Base-by-base conservation (phyloP, 2,329 filamentous ascomycete species). In the Hypoxylon sp. region DNA sequence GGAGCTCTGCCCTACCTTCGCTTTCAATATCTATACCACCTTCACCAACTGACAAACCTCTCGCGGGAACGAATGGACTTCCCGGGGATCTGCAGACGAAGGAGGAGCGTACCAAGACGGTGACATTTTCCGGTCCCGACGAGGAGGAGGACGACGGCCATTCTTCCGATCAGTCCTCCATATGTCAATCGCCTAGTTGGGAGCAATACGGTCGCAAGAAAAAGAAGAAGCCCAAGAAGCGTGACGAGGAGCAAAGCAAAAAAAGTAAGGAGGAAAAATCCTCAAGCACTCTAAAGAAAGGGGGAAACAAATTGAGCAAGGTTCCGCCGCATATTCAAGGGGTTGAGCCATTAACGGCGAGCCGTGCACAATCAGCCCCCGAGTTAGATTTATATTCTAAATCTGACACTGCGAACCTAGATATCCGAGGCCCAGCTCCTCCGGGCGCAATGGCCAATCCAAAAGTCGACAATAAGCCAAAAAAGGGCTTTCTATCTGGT, bases 171-270 rank as follows among this genome's bases (percentile, higher is more conserved):
- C 78, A 82, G 52, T 84, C 83, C 3, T 85, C 83, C 0, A 87
- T 89, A 59, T 90, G 88, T 67, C 86, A 88, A 61, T 90, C 88
- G 1, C 88, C 88, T 1, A 88, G 84, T 61, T 90, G 88, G 88
- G 87, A 89, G 68, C 84, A 86, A 22, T 87, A 87, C 71, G 82
- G 83, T 2, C 82, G 84, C 19, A 84, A 81, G 70, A 87, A 85
- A 72, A 85, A 83, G 73, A 85, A 87, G 68, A 87, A 85, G 70
- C 57, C 71, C 24, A 77, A 77, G 75, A 86, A 84, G 73, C 78
- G 79, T 13, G 80, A 81, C 37, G 75, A 76, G 11, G 78, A 80
- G 58, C 79, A 80, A 66, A 76, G 76, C 62, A 83, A 80, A 58
- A 83, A 80, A 53, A 56, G 64, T 63, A 64, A 68, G 70, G 82